Evolutionary conservation across 2,329 filamentous ascomycete genomes (phyloP).

Genomic region (Ophiostoma perfectum): DNA sequence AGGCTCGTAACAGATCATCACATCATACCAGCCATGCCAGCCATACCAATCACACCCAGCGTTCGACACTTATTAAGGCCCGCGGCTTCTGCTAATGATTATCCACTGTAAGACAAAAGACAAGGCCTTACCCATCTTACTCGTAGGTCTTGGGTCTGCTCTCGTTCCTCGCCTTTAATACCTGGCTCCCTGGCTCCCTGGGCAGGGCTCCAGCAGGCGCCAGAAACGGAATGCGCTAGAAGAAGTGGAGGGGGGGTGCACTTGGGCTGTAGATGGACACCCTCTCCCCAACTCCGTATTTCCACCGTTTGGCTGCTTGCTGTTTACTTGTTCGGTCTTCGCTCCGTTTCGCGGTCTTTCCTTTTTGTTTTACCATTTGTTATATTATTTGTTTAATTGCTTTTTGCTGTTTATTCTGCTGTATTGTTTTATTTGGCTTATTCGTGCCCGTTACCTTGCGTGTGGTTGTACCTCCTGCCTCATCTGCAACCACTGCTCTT

Average conservation of each 20-base stretch:
- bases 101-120: too few species aligned
- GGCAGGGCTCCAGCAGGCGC: not conserved
- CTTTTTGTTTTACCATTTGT: not conserved
- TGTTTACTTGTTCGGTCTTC: not conserved
- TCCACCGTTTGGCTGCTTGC: not conserved
- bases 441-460: not conserved
- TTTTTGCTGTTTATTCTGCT: not conserved
- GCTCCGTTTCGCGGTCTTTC: constrained; percentile 14
- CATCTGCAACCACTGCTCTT: not conserved
- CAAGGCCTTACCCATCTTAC: too few species aligned
- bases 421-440: not conserved
- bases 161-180: not conserved
- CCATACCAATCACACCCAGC: too few species aligned
- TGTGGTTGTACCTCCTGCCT: not conserved
- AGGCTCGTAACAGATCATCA: not conserved
- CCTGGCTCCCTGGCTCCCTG: not conserved
- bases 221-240: constrained; percentile 9
- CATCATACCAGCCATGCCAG: too few species aligned
- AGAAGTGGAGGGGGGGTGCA: constrained; percentile 10
- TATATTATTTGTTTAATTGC: constrained; percentile 17
- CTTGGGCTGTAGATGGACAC: not conserved
- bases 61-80: too few species aligned
- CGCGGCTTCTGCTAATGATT: too few species aligned
- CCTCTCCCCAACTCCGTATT: constrained; percentile 5
- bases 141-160: too few species aligned